Conservation (phyloP, 208 protist genomes). For the Acanthamoeba sp. region DNA sequence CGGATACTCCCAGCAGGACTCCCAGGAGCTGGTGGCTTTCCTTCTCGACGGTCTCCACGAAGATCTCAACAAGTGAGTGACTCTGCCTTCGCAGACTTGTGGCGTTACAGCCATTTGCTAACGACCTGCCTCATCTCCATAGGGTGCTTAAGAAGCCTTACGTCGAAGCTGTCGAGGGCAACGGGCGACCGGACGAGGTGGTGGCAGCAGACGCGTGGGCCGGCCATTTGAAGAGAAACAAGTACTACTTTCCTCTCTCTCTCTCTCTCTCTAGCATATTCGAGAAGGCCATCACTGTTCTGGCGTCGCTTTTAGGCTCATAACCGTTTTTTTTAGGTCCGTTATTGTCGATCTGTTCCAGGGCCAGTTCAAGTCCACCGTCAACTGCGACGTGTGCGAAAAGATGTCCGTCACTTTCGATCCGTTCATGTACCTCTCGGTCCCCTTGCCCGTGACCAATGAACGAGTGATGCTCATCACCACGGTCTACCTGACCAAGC, state of each 20-base stretch:
- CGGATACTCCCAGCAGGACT: slow-evolving; percentile 83
- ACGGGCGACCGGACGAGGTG: slow-evolving; percentile 87
- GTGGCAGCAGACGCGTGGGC: slow-evolving; percentile 92
- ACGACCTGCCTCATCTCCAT: too few species aligned
- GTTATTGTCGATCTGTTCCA: slow-evolving; percentile 91
- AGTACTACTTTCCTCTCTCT: neutral
- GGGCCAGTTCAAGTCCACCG: slow-evolving; percentile 81
- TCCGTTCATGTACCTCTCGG: slow-evolving; percentile 83
- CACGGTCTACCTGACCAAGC: neutral
- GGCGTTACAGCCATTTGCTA: too few species aligned
- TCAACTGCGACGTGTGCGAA: slow-evolving; percentile 81
- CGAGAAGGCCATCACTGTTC: neutral
- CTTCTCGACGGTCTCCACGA: slow-evolving; percentile 82
- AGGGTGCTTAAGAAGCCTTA: slow-evolving; percentile 88
- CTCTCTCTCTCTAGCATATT: neutral
- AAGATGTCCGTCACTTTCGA: slow-evolving; percentile 85
- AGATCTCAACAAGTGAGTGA: slow-evolving; percentile 77
- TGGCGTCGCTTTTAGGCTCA: neutral
- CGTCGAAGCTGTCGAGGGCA: slow-evolving; percentile 86
- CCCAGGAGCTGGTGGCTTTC: slow-evolving; percentile 83
- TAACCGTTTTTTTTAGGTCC: slow-evolving; percentile 76
- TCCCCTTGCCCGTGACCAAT: neutral
- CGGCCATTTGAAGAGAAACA: slow-evolving; percentile 91
- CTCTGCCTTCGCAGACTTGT: too few species aligned
- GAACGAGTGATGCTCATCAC: slow-evolving; percentile 24